Conservation (phyloP, 2,329 filamentous ascomycete species). For the Sporothrix globosa region DNA sequence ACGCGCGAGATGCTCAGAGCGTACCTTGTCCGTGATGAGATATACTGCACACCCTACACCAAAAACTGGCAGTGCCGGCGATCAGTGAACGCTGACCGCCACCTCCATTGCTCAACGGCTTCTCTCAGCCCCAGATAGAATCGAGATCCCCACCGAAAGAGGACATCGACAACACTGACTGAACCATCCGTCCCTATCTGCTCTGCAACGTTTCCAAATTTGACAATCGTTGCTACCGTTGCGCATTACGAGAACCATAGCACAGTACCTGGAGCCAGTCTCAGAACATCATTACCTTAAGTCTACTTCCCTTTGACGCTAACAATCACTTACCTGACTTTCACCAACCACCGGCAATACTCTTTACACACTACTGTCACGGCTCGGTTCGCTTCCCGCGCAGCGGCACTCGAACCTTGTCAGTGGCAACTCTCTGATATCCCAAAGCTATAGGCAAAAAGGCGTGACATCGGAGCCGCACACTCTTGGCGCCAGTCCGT, state of each 20-base stretch:
- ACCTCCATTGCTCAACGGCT: not conserved
- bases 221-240: not conserved
- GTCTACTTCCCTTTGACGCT: not conserved
- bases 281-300: not conserved
- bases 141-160: too few species aligned
- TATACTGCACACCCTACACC: not conserved
- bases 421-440: not conserved
- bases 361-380: not conserved
- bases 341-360: not conserved
- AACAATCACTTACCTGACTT: not conserved
- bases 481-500: not conserved
- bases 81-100: not conserved
- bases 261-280: not conserved
- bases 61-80: not conserved
- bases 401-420: not conserved
- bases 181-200: too few species aligned
- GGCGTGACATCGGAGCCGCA: not conserved
- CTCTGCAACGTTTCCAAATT: not conserved
- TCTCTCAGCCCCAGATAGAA: not conserved
- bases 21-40: not conserved
- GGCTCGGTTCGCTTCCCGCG: conserved; percentile 10
- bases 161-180: not conserved
- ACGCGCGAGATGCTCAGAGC: not conserved
- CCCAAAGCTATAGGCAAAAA: not conserved
- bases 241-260: too few species aligned